Conservation (phyloP, 2,329 filamentous ascomycete genomes). For the Dactylellina drechsleri region DNA sequence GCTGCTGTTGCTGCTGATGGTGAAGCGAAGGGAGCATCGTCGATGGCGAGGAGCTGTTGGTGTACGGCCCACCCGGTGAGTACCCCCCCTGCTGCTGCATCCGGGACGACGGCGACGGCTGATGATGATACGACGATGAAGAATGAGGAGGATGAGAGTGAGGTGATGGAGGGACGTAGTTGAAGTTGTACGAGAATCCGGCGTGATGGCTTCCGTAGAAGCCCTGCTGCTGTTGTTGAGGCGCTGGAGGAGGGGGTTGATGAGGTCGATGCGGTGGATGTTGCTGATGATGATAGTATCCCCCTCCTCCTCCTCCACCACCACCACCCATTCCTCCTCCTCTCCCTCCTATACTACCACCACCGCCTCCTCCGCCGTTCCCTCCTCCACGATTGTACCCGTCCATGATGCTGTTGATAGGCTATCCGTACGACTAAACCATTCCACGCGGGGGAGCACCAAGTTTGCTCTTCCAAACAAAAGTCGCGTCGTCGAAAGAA, state of each 20-base stretch:
- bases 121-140: neutral
- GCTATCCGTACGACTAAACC: neutral
- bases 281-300: conserved; percentile 17
- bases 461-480: neutral
- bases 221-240: conserved; percentile 4
- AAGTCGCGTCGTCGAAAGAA: conserved; percentile 12
- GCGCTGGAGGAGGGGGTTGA: conserved; percentile 8
- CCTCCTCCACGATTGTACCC: conserved; percentile 46
- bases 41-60: neutral
- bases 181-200: conserved; percentile 50
- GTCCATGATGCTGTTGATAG: conserved; percentile 28
- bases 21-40: neutral
- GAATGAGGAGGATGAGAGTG: neutral
- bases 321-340: conserved; percentile 3
- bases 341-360: conserved; percentile 5
- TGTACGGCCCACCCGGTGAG: neutral
- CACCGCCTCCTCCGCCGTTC: neutral
- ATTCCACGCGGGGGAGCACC: neutral
- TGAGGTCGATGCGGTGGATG: neutral
- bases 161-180: conserved; percentile 40
- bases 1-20: conserved; percentile 11
- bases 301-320: neutral
- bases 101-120: conserved; percentile 2
- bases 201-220: conserved; percentile 45
- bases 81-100: neutral